phyloP scores from a whole-genome alignment of 192 early-diverging fungal genomes.

The Allomyces macrogynus region DNA sequence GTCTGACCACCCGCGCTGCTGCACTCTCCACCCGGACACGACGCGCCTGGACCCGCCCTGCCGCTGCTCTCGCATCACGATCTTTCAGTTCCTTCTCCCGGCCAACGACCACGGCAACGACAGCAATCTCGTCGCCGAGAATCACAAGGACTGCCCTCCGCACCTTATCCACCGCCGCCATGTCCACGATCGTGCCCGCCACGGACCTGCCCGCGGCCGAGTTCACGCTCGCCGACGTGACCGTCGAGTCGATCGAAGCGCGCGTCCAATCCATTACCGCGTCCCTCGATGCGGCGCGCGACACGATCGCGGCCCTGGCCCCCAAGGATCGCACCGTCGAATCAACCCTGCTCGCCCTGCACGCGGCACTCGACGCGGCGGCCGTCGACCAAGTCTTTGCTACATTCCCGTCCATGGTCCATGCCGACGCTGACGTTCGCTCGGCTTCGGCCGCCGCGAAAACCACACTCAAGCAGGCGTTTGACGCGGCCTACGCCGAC shows the following conservation, averaged over 20 bases:
- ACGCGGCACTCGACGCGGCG: not conserved
- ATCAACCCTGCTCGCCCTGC: not conserved
- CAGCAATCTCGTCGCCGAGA: too few relatives aligned
- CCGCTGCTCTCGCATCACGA: too few relatives aligned
- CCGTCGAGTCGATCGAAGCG: not conserved
- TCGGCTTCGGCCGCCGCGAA: not conserved
- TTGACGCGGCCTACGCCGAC: not conserved
- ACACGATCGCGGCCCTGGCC: not conserved
- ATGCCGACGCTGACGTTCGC: not conserved
- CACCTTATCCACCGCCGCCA: too few relatives aligned
- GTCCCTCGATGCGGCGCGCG: not conserved
- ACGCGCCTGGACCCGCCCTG: too few relatives aligned
- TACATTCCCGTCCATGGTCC: not conserved
- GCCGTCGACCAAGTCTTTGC: not conserved
- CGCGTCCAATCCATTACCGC: not conserved
- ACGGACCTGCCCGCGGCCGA: not conserved
- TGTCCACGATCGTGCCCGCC: too few relatives aligned
- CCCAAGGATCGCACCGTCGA: not conserved
- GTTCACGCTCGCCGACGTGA: not conserved
- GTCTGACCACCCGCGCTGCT: too few relatives aligned
- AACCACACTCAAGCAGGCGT: not conserved
- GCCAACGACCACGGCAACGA: too few relatives aligned
- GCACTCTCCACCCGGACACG: too few relatives aligned
- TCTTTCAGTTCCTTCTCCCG: too few relatives aligned
- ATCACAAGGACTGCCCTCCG: too few relatives aligned